Conservation (phyloP, 2,329 filamentous ascomycete species). For the Aspergillus fischeri region DNA sequence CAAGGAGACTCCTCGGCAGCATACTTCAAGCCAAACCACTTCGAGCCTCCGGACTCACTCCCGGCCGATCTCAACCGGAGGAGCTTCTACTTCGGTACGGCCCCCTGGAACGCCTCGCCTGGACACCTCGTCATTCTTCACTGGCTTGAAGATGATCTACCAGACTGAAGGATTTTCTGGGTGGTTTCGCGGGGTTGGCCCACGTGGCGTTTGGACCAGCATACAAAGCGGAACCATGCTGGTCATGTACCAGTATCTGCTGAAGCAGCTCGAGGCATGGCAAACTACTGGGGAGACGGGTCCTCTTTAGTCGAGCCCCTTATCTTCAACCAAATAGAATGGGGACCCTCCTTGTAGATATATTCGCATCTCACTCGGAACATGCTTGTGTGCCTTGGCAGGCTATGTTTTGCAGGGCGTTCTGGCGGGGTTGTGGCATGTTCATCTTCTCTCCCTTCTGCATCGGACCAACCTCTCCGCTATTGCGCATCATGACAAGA, state of each 20-base stretch:
- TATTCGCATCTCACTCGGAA: conserved; percentile 1
- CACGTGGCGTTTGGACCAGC: conserved; percentile 91
- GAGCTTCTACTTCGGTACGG: conserved; percentile 76
- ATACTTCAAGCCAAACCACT: conserved; percentile 20
- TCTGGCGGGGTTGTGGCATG: conserved; percentile 12
- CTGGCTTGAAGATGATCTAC: conserved; percentile 82
- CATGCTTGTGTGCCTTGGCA: conserved; percentile 10
- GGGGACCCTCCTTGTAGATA: conserved; percentile 6
- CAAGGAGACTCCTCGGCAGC: conserved; percentile 28
- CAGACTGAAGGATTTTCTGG: conserved; percentile 80
- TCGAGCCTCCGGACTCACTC: conserved; percentile 49
- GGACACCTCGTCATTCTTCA: conserved; percentile 84
- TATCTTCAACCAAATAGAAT: background rate
- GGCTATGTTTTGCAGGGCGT: conserved; percentile 21
- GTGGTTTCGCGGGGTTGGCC: conserved; percentile 92
- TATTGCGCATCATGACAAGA: background rate
- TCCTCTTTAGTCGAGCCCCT: conserved; percentile 9
- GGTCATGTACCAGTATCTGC: conserved; percentile 84
- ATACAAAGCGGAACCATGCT: conserved; percentile 97
- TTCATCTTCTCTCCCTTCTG: background rate
- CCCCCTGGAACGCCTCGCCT: conserved; percentile 74
- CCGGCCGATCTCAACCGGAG: conserved; percentile 82
- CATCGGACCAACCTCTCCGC: background rate
- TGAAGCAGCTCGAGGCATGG: conserved; percentile 69
- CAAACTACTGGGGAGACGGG: conserved; percentile 23